A percentile compares a stretch with the other conserved stretches of the same genome.
Conservation (phyloP, 768 basidiomycete species). For the Candolleomyces aberdarensis region DNA sequence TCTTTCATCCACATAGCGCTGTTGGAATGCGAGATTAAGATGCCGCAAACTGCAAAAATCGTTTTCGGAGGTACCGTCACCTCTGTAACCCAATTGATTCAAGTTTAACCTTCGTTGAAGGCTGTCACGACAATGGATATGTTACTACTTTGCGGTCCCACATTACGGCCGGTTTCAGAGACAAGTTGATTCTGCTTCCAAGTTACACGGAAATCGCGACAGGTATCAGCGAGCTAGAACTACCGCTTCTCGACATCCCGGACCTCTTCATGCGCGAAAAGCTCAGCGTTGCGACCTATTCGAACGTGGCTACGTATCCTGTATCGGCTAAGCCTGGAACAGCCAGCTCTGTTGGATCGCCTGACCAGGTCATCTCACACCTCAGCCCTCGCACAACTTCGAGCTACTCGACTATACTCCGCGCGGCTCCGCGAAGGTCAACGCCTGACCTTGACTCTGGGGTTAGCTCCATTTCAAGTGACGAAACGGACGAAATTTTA, state of each 20-base stretch:
- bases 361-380: conserved; percentile 20
- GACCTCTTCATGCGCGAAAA: conserved; percentile 61
- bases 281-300: conserved; percentile 24
- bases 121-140: conserved; percentile 76
- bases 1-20: conserved; percentile 32
- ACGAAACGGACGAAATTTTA: conserved; percentile 37
- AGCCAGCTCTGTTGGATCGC: conserved; percentile 16
- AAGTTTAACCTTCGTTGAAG: conserved; percentile 27
- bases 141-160: conserved; percentile 57
- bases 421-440: conserved; percentile 27
- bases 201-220: conserved; percentile 60
- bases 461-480: conserved; percentile 43
- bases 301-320: not conserved
- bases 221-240: conserved; percentile 53
- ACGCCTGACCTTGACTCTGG: conserved; percentile 39
- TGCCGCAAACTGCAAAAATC: conserved; percentile 63
- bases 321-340: too few relatives aligned
- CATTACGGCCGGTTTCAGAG: conserved; percentile 59
- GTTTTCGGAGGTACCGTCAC: conserved; percentile 57
- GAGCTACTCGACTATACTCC: conserved; percentile 45
- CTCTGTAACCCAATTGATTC: not conserved
- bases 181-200: conserved; percentile 64
- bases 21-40: conserved; percentile 57
- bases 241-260: conserved; percentile 52
- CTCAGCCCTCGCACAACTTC: not conserved